phyloP scores from a whole-genome alignment of 345 rosid genomes.

The Populus nigra region DNA sequence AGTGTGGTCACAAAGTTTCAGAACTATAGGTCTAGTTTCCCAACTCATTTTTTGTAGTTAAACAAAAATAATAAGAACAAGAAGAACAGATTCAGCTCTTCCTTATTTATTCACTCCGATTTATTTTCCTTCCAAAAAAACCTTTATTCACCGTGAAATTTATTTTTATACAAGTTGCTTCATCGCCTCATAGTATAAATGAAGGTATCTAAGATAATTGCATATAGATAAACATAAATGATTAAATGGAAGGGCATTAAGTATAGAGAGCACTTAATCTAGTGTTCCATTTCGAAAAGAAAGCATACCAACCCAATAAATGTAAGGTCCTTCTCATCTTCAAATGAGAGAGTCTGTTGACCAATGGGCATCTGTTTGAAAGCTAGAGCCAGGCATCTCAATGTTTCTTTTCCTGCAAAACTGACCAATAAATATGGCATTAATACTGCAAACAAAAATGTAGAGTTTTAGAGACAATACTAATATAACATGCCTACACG shows the following conservation, averaged over 20 bases:
- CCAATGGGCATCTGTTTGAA: constrained; percentile 71
- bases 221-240: not conserved
- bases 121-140: not conserved
- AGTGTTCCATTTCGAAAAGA: constrained; percentile 34
- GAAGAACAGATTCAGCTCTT: not conserved
- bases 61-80: too few relatives aligned
- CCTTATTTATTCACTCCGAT: not conserved
- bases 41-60: not conserved
- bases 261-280: not conserved
- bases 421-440: constrained; percentile 47
- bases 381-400: constrained; percentile 93
- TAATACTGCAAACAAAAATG: constrained; percentile 8
- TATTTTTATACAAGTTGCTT: too few relatives aligned
- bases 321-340: constrained; percentile 90
- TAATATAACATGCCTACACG: not conserved
- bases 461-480: not conserved
- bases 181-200: not conserved
- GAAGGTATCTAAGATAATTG: not conserved
- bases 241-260: not conserved
- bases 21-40: not conserved
- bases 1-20: not conserved
- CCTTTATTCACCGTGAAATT: not conserved
- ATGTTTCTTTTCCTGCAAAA: constrained; percentile 87
- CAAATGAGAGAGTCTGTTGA: constrained; percentile 65
- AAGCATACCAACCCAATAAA: constrained; percentile 99